Evolutionary conservation across 257 asterid genomes (phyloP).

Genomic region (Solanum stenotomum): DNA sequence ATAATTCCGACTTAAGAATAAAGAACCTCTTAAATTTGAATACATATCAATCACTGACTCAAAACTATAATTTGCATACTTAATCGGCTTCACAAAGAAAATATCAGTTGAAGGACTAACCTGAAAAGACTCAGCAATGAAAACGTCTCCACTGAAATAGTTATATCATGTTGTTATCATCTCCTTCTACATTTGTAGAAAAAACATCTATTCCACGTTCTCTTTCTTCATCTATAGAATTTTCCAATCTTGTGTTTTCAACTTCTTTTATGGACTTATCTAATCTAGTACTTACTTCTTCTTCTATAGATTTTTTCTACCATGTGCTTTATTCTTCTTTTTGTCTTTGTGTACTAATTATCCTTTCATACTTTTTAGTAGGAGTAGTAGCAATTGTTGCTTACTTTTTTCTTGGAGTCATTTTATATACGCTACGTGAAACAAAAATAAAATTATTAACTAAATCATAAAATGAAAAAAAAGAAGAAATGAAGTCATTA

Average conservation of each 20-base stretch:
- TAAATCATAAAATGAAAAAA: too few relatives aligned
- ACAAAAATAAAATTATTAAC: not conserved
- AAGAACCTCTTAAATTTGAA: too few relatives aligned
- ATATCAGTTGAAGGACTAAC: too few relatives aligned
- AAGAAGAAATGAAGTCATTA: too few relatives aligned
- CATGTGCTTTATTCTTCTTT: not conserved
- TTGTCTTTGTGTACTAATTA: too few relatives aligned
- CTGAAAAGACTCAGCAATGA: too few relatives aligned
- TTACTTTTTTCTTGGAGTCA: not conserved
- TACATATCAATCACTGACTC: too few relatives aligned
- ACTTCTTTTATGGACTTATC: not conserved
- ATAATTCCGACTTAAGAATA: too few relatives aligned
- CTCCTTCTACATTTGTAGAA: not conserved
- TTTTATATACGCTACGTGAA: not conserved
- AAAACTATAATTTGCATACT: too few relatives aligned
- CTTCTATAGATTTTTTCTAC: not conserved
- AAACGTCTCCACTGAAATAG: too few relatives aligned
- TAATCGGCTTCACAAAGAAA: too few relatives aligned
- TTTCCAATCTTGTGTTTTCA: not conserved
- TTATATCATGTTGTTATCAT: too few relatives aligned
- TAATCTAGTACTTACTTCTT: not conserved
- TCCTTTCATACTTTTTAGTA: not conserved
- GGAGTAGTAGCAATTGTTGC: not conserved
- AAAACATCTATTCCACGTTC: not conserved
- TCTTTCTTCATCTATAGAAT: not conserved